Evolutionary conservation across 139 green algal species (phyloP).

Genomic region (Tetratostichococcus sp.): DNA sequence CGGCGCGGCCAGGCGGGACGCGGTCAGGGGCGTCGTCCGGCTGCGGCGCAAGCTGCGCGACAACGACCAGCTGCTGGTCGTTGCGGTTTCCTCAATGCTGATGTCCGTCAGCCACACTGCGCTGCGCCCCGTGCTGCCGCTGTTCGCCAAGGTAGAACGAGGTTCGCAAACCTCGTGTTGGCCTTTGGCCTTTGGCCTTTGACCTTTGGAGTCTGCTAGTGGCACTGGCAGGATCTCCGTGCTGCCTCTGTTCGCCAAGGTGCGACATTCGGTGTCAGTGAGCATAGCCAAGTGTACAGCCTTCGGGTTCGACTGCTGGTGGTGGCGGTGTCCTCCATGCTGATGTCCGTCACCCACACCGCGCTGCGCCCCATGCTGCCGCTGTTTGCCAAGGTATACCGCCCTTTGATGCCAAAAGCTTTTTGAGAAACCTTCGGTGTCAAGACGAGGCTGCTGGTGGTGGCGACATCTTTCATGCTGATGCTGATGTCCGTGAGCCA

Average conservation of each 20-base stretch:
- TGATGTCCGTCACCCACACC: slow-evolving; percentile 24
- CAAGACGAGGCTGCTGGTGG: too few species aligned
- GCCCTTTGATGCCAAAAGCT: too few species aligned
- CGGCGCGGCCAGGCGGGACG: too few species aligned
- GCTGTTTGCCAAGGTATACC: slow-evolving; percentile 28
- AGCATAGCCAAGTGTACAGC: too few species aligned
- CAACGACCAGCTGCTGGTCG: slow-evolving; percentile 26
- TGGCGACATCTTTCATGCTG: too few species aligned
- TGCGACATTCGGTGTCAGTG: too few species aligned
- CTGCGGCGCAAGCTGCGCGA: background rate
- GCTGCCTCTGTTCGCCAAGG: too few species aligned
- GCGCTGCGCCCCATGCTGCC: slow-evolving; percentile 28
- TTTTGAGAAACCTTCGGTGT: too few species aligned
- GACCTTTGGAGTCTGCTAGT: too few species aligned
- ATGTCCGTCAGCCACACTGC: slow-evolving; percentile 24
- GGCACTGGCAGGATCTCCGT: too few species aligned
- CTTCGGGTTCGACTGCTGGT: too few species aligned
- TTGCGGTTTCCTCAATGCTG: slow-evolving; percentile 24
- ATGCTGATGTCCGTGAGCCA: slow-evolving; percentile 23
- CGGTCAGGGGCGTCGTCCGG: background rate
- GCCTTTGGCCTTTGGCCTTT: too few species aligned
- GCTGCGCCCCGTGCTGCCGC: slow-evolving; percentile 25
- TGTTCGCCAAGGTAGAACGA: slow-evolving; percentile 28
- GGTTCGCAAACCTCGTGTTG: background rate
- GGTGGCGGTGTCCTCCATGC: slow-evolving; percentile 22